Evolutionary conservation across 805 yeast genomes (phyloP).

Genomic region (Candida gorgasii): DNA sequence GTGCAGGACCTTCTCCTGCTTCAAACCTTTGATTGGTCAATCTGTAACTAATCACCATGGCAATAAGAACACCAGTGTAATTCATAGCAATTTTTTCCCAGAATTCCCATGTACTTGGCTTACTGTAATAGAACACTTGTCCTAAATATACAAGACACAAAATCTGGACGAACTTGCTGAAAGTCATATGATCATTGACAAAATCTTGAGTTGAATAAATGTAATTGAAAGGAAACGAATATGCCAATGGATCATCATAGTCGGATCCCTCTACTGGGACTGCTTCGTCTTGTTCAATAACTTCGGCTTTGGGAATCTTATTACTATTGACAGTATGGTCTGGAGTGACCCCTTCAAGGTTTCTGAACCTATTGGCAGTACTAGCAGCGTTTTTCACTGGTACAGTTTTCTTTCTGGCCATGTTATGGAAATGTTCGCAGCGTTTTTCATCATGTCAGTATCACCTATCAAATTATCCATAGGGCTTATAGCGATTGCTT

Average conservation of each 20-base stretch:
- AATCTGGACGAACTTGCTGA: conserved; percentile 33
- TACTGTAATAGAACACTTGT: conserved; percentile 31
- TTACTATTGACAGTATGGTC: not conserved
- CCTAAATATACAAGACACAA: conserved; percentile 28
- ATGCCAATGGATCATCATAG: conserved; percentile 17
- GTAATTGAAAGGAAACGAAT: conserved; percentile 25
- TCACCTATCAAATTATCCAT: conserved; percentile 5
- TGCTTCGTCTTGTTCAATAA: not conserved
- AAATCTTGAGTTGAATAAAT: conserved; percentile 39
- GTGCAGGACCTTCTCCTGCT: conserved; percentile 14
- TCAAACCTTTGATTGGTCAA: conserved; percentile 20
- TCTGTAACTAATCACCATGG: conserved; percentile 28
- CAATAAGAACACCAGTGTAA: conserved; percentile 31
- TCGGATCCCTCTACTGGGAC: not conserved
- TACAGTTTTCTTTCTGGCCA: conserved; percentile 10
- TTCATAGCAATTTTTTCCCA: conserved; percentile 32
- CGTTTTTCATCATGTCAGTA: not conserved
- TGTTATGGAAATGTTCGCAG: not conserved
- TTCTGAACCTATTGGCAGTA: conserved; percentile 10
- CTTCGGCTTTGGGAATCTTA: not conserved
- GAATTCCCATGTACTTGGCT: conserved; percentile 20
- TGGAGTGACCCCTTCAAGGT: conserved; percentile 4
- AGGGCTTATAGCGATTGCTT: conserved; percentile 4
- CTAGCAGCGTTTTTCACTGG: conserved; percentile 2
- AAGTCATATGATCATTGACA: conserved; percentile 33